phyloP scores from a whole-genome alignment of 192 early-diverging fungal species.

The Rhizophagus sp. region DNA sequence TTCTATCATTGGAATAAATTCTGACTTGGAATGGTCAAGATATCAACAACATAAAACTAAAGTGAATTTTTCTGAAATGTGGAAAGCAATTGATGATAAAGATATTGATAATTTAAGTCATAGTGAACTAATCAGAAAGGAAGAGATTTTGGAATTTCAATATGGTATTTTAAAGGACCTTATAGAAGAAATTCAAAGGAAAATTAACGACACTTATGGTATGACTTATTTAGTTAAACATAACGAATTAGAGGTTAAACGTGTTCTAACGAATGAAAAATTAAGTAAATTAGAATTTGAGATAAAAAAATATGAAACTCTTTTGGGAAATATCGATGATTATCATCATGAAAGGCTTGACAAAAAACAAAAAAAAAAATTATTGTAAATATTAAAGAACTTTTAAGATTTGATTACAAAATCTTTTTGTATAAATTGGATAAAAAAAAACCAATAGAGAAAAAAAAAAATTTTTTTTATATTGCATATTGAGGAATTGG shows the following conservation, averaged over 20 bases:
- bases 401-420: too few species aligned
- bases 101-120: neutral
- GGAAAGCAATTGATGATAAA: neutral
- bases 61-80: neutral
- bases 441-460: too few species aligned
- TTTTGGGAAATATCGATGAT: neutral
- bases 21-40: slow-evolving; percentile 45
- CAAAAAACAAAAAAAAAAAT: neutral
- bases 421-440: too few species aligned
- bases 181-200: neutral
- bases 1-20: slow-evolving; percentile 54
- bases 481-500: too few species aligned
- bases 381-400: too few species aligned
- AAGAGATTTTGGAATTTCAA: neutral
- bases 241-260: neutral
- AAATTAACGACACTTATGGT: neutral
- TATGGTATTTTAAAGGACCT: neutral
- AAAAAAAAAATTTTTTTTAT: too few species aligned
- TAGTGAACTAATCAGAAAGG: neutral
- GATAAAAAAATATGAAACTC: neutral
- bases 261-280: neutral
- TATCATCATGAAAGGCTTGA: neutral
- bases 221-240: neutral
- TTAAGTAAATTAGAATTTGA: neutral
- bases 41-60: neutral